These are phyloP conservation scores for Yarrowia sp. DNA, from an alignment of 805 yeast species.

Conservation along the genomic window DNA sequence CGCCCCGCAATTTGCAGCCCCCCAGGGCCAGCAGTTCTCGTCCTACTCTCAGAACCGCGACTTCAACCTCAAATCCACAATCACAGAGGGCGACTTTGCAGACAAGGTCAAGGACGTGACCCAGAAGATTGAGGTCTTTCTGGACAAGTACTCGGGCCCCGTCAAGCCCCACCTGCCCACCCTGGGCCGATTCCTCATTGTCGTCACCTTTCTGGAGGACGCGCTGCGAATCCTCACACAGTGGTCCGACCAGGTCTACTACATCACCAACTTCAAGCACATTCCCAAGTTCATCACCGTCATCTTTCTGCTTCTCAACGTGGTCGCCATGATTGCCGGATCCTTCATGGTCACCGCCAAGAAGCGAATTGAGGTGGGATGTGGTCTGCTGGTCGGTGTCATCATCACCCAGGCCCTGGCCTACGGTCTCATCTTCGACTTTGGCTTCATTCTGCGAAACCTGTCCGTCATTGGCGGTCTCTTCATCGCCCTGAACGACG, in stretches of 20 bases:
- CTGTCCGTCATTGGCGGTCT: constrained; percentile 92
- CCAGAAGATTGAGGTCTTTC: constrained; percentile 47
- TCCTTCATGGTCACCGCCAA: constrained; percentile 74
- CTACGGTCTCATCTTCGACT: constrained; percentile 84
- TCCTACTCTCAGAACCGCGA: constrained; percentile 37
- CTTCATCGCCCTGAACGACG: constrained; percentile 83
- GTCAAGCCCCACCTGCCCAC: constrained; percentile 67
- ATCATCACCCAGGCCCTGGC: constrained; percentile 83
- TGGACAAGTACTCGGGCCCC: constrained; percentile 50
- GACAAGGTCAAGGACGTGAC: constrained; percentile 43
- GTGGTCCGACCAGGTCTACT: constrained; percentile 91
- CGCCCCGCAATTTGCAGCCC: constrained; percentile 39
- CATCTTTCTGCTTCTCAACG: constrained; percentile 69
- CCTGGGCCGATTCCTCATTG: constrained; percentile 87
- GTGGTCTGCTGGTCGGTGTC: constrained; percentile 70
- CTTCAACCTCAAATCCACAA: constrained; percentile 37
- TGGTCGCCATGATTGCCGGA: constrained; percentile 73
- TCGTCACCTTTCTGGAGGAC: constrained; percentile 93
- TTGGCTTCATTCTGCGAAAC: constrained; percentile 83
- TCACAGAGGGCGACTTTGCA: constrained; percentile 35
- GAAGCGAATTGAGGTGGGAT: constrained; percentile 71
- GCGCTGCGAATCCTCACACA: constrained; percentile 81
- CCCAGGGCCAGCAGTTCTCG: constrained; percentile 46
- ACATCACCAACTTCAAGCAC: constrained; percentile 78
- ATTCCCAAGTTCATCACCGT: constrained; percentile 78